Base-by-base conservation (phyloP, 1,284 basidiomycete genomes). In the Sporisorium reilianum region DNA sequence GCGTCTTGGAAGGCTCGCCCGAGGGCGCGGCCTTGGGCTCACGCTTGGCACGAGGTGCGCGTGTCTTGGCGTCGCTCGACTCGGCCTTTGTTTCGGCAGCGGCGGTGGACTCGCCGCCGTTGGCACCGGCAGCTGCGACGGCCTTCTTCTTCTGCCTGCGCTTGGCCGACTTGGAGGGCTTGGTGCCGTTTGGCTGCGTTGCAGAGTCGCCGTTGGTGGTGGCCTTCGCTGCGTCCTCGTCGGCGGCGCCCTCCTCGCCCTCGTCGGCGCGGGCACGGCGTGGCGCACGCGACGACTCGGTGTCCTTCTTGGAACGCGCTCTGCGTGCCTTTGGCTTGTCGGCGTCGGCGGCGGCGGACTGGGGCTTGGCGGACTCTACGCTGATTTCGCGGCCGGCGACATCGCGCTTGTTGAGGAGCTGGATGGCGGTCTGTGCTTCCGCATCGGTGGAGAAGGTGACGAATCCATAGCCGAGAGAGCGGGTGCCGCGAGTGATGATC, bases 401-500 rank as follows among this genome's bases (percentile, higher is more conserved):
- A 26, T 81, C 76, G 30, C 73, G 70, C 68, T 82, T 80, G 80
- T 82, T 75, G 60, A 82, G 70, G 12, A 65, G 56, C 48, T 71
- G 51, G 44, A 80, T 71, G 41, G 80, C 80, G 41, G 74, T 79
- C 51, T 78, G 56, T 28, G 80, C 80, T 55, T 79, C 79, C 22
- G 72, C 60, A 42, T 78, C 76, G 56, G 79, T 65, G 60, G 75
- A 55, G 55, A 76, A 82, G 55, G 80, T 81, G 59, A 82, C 79
- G 52, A 82, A 82, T 26, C 80, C 79, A 45, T 82, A 82, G 26
- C 80, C 80, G 53, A 81, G 76, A 12, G 79, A 80, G 51, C 80
- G 80, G 48, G 79, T 80, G 61, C 80, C 80, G 60, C 80, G 77
- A 30, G 71, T 81, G 74, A 82, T 81, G 71, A 82, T 75, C 63